A percentile compares a stretch with the other conserved stretches of the same genome.
phyloP scores from a whole-genome alignment of 805 yeast genomes.

The Candida sanyiensis region DNA sequence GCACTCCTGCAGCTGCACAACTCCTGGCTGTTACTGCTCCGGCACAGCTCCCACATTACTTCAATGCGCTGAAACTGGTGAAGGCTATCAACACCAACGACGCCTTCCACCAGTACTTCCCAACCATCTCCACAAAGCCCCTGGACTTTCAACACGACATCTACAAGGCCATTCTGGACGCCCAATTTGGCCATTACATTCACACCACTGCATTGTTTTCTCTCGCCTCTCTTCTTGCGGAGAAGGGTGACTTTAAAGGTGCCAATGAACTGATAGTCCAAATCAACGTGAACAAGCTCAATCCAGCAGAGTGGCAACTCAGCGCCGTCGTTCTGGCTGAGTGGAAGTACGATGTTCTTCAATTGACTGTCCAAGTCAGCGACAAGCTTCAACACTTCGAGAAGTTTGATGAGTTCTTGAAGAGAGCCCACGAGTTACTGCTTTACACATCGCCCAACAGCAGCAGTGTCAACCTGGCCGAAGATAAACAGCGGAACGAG shows the following conservation, averaged over 20 bases:
- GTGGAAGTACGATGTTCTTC: constrained; percentile 6
- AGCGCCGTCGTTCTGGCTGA: not conserved
- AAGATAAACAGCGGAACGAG: not conserved
- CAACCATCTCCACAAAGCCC: not conserved
- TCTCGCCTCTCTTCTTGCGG: not conserved
- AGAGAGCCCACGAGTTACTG: constrained; percentile 7
- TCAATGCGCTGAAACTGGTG: constrained; percentile 8
- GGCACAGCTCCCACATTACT: constrained; percentile 4
- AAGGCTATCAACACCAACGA: constrained; percentile 8
- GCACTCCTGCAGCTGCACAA: not conserved
- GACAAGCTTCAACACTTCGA: constrained; percentile 3
- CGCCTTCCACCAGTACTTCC: constrained; percentile 5
- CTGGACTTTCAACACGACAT: not conserved
- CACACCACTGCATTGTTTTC: constrained; percentile 4
- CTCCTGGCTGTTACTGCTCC: not conserved
- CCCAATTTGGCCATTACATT: constrained; percentile 7
- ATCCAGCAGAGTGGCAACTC: constrained; percentile 11
- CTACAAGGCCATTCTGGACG: constrained; percentile 3
- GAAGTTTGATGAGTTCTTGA: constrained; percentile 8
- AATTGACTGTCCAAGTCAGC: not conserved
- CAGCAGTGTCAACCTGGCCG: not conserved
- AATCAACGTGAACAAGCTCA: constrained; percentile 9
- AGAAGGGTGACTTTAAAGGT: not conserved
- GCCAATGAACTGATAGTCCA: constrained; percentile 6
- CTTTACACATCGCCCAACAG: constrained; percentile 1